phyloP scores from a whole-genome alignment of 2,329 filamentous ascomycete species.

The Arthrobotrys megalospora region DNA sequence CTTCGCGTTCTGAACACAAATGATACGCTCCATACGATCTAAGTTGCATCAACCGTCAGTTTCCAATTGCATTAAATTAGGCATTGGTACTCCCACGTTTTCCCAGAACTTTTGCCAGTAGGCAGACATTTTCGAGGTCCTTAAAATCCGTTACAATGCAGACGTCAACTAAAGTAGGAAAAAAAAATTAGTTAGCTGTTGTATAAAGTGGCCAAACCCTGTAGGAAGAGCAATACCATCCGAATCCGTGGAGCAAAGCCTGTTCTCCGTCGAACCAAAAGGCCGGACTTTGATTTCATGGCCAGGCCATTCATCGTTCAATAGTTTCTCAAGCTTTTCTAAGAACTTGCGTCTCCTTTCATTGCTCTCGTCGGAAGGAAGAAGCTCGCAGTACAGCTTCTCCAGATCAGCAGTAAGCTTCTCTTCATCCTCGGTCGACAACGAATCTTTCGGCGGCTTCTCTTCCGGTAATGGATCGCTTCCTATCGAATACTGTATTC shows the following conservation, averaged over 20 bases:
- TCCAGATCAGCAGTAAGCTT: slow-evolving; percentile 86
- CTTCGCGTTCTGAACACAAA: slow-evolving; percentile 94
- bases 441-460: slow-evolving; percentile 78
- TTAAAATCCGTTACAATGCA: slow-evolving; percentile 95
- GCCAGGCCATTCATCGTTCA: slow-evolving; percentile 92
- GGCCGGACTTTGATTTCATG: slow-evolving; percentile 90
- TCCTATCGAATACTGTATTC: slow-evolving; percentile 94
- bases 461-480: slow-evolving; percentile 81
- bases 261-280: slow-evolving; percentile 97
- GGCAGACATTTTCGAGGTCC: slow-evolving; percentile 89
- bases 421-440: slow-evolving; percentile 80
- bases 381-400: slow-evolving; percentile 85
- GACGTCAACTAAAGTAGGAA: slow-evolving; percentile 81
- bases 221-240: slow-evolving; percentile 77
- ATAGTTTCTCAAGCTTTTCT: slow-evolving; percentile 86
- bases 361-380: slow-evolving; percentile 85
- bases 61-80: neutral
- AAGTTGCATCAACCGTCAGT: slow-evolving; percentile 61
- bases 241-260: slow-evolving; percentile 93
- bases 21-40: slow-evolving; percentile 97
- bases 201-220: slow-evolving; percentile 12
- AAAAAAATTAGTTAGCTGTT: slow-evolving; percentile 17
- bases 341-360: slow-evolving; percentile 81
- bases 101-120: slow-evolving; percentile 86
- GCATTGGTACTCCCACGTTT: slow-evolving; percentile 73